Conservation (phyloP, 129 eudicot species). For the Escallonia herrerae region DNA sequence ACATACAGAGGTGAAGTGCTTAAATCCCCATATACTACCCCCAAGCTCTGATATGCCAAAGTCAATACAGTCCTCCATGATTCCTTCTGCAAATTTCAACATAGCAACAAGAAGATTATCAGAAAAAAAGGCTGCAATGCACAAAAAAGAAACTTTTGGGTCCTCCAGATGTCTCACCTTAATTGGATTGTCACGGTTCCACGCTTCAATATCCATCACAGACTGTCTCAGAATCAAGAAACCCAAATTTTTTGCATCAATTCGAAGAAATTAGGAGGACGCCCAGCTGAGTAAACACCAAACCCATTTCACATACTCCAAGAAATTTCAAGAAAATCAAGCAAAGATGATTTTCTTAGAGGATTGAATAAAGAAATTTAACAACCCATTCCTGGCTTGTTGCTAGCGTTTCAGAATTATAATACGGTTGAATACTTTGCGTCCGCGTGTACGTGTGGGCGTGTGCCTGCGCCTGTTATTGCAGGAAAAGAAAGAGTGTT, state of each 20-base stretch:
- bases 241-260: conserved; percentile 14
- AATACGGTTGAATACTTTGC: neutral
- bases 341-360: too few relatives aligned
- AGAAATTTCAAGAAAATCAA: conserved; percentile 6
- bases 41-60: conserved; percentile 77
- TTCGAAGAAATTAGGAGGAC: neutral
- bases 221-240: conserved; percentile 24
- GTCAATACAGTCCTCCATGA: conserved; percentile 69
- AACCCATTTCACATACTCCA: conserved; percentile 5
- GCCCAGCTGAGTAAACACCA: conserved; percentile 14
- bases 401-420: too few relatives aligned
- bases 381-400: neutral
- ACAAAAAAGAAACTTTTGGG: too few relatives aligned
- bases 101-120: neutral
- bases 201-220: conserved; percentile 58
- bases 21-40: conserved; percentile 84
- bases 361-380: neutral
- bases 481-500: neutral
- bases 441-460: conserved; percentile 1
- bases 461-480: too few relatives aligned
- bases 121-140: too few relatives aligned
- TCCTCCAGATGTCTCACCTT: conserved; percentile 33
- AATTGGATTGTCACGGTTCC: conserved; percentile 39
- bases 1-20: conserved; percentile 80
- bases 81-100: conserved; percentile 41